Base-by-base conservation (phyloP, 352 stramenopile species). In the Phytophthora foliorum region DNA sequence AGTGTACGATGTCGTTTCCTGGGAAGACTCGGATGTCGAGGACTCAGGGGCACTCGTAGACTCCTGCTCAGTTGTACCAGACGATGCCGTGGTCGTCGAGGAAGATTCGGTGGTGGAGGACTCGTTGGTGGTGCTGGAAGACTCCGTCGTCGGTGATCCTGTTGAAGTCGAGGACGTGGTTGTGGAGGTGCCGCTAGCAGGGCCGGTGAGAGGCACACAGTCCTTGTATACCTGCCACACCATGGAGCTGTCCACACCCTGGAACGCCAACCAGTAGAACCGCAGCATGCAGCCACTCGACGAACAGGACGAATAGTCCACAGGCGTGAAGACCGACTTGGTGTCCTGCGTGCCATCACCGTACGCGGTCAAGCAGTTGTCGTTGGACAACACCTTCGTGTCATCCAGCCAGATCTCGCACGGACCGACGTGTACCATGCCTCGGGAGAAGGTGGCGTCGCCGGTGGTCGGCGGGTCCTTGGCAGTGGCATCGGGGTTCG, bases 221-320 rank as follows among this genome's bases (percentile, higher is more conserved):
- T 78, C 56, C 71, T 78, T 81, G 69, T 81, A 81, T 9, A 78
- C 64, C 38, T 81, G 73, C 69, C 73, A 81, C 27, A 75, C 60
- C 6, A 68, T 64, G 49, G 56, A 19, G 41, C 71, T 62, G 24
- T 79, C 58, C 0, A 79, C 42, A 14, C 67, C 63, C 49, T 81
- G 74, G 31, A 81, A 57, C 0, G 74, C 70, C 38, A 81, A 49
- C 70, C 71, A 79, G 70, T 79, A 81, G 63, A 81, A 81, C 13
- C 70, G 70, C 4, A 79, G 27, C 66, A 77, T 79, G 56, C 74
- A 81, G 8, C 72, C 72, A 7, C 54, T 61, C 5, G 57, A 56
- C n/a, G 64, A 69, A 21, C 74, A 81, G 6, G 60, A 72, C 54
- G 74, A 81, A 34, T 81, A 81, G 50, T 82, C 74, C 11, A 80